Base-by-base conservation (phyloP, 495 filamentous ascomycete species). In the Halenospora varia region DNA sequence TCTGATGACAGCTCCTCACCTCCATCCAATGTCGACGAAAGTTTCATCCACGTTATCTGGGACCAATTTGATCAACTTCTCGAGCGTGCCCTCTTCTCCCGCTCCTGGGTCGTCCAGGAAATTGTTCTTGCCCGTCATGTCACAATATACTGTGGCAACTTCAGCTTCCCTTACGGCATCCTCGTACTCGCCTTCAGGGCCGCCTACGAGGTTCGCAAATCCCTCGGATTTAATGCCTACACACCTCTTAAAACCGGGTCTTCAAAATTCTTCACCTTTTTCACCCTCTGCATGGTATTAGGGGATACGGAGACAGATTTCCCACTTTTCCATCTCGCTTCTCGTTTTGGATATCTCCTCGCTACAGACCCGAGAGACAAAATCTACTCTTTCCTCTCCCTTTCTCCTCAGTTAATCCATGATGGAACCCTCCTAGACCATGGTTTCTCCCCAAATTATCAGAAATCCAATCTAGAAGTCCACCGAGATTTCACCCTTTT, bases 61-160 rank as follows among this genome's bases (percentile, higher is more conserved):
- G 49, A 51, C 42, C n/a, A n/a, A n/a, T n/a, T n/a, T n/a, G n/a
- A n/a, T n/a, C n/a, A n/a, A n/a, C n/a, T n/a, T n/a, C n/a, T n/a
- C n/a, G n/a, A n/a, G n/a, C n/a, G n/a, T n/a, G n/a, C n/a, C n/a
- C 46, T 45, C 41, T 55, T 18, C 39, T 45, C 39, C 11, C 20
- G 52, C 13, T 2, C 25, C 1, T 55, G 52, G 52, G 46, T 55
- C n/a, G 46, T 46, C 4, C 52, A 55, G 22, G 52, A 55, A 18
- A 25, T 46, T 15, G 52, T 6, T 10, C 39, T 55, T 11, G 35
- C 52, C 15, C 29, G 13, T 6, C 6, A 35, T 35, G 29, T 4
- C 29, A 35, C 13, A 4, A 4, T 35, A 4, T 13, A 35, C 6
- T 35, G 29, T 35, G 29, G 29, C 29, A 13, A 35, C 13, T 6